phyloP scores from a whole-genome alignment of 495 filamentous ascomycete genomes.

The Rostrohypoxylon terebratum region DNA sequence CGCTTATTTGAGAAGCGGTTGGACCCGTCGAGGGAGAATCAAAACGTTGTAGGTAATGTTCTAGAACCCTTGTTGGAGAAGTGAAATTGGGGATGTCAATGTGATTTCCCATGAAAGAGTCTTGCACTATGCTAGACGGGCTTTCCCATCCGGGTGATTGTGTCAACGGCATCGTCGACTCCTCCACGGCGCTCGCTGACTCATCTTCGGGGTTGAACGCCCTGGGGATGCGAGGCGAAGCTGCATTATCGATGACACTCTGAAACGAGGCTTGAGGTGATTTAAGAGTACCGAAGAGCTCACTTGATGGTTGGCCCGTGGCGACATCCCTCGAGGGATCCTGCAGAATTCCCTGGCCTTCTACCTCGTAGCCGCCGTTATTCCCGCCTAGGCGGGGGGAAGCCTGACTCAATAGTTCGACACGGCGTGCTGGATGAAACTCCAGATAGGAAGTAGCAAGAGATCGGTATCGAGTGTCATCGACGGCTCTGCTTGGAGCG shows the following conservation, averaged over 20 bases:
- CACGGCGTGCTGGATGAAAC: conserved; percentile 59
- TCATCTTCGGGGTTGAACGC: conserved; percentile 12
- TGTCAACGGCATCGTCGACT: conserved; percentile 12
- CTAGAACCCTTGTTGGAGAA: conserved; percentile 58
- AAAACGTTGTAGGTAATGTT: conserved; percentile 53
- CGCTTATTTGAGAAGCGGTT: conserved; percentile 26
- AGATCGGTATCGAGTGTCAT: conserved; percentile 73
- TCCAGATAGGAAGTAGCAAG: conserved; percentile 70
- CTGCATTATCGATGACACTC: conserved; percentile 58
- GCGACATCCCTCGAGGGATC: conserved; percentile 3
- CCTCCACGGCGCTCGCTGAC: conserved; percentile 13
- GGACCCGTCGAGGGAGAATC: conserved; percentile 44
- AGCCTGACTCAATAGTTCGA: conserved; percentile 13
- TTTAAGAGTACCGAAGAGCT: conserved; percentile 20
- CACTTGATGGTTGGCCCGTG: conserved; percentile 19
- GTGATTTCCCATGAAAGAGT: conserved; percentile 54
- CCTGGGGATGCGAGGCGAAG: conserved; percentile 52
- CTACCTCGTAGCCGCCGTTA: background rate
- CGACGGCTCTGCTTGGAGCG: conserved; percentile 68
- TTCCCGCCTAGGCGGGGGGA: conserved; percentile 2
- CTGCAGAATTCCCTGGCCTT: conserved; percentile 9
- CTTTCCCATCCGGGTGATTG: conserved; percentile 51
- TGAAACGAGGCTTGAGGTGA: conserved; percentile 57
- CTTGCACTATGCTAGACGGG: conserved; percentile 56
- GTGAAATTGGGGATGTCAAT: conserved; percentile 44